A percentile compares a stretch with the other conserved stretches of the same genome.
Conservation (phyloP, 208 protist genomes). For the Angomonas ambiguus region DNA sequence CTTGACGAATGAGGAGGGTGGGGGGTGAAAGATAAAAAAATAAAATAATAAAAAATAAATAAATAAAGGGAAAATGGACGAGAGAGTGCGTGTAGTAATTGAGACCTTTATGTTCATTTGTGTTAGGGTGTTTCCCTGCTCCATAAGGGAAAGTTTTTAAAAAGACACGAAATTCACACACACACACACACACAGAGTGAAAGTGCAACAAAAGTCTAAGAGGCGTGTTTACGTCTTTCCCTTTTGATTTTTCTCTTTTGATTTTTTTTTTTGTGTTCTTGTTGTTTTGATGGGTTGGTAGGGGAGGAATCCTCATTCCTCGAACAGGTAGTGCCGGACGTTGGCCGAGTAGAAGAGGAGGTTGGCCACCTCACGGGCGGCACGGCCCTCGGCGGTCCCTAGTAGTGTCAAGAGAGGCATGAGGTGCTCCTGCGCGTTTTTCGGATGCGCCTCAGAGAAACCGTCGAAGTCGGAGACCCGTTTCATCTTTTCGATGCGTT, state of each 20-base stretch:
- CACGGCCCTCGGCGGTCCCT: slow-evolving; percentile 31
- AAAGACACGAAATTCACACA: too few species aligned
- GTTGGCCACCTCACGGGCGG: slow-evolving; percentile 41
- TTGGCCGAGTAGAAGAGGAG: slow-evolving; percentile 26
- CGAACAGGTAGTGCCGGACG: slow-evolving; percentile 43
- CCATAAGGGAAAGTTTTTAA: too few species aligned
- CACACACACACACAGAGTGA: neutral
- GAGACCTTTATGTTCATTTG: too few species aligned
- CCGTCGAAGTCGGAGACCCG: slow-evolving; percentile 35
- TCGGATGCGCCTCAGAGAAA: slow-evolving; percentile 59
- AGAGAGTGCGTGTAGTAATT: too few species aligned
- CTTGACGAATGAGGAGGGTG: too few species aligned
- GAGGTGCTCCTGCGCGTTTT: slow-evolving; percentile 63
- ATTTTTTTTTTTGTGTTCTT: neutral
- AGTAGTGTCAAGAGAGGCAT: slow-evolving; percentile 75
- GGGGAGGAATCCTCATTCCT: slow-evolving; percentile 12
- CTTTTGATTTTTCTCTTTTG: neutral
- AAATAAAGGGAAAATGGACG: too few species aligned
- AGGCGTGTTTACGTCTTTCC: neutral
- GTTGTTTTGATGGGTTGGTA: neutral
- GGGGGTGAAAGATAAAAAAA: slow-evolving; percentile 4
- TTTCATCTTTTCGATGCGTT: slow-evolving; percentile 34
- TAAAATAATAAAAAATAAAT: neutral
- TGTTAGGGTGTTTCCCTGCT: too few species aligned
- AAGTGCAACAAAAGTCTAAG: neutral